Evolutionary conservation across 768 basidiomycete genomes (phyloP), one percentile per base, ranked within the genome.

Genomic region (Mycena rebaudengoi): DNA sequence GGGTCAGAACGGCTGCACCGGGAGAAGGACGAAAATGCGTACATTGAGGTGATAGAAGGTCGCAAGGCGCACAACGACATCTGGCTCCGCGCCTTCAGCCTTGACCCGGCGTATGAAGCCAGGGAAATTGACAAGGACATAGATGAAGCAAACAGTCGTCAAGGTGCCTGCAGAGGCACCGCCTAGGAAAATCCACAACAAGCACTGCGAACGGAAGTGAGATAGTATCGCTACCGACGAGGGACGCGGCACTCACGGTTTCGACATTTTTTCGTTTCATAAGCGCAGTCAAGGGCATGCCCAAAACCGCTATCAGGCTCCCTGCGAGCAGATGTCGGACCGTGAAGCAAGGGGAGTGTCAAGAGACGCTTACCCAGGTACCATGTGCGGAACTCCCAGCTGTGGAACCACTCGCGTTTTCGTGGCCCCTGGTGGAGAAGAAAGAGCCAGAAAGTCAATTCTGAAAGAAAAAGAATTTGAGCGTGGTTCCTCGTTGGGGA

Each of bases 1-100:
- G 32, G 29, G 21, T 59, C 13, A 49, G 49, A 14, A 12, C 18
- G n/a, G 13, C 20, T 20, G 46, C 26, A 51, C 14, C 25, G 16
- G 33, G 5, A 45, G 11, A 25, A 46, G 32, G 70, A 46, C 5
- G 26, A 7, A 16, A 6, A 25, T 5, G 70, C 92, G 63, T 63
- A 94, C 93, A 71, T 95, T 95, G 13, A 94, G 79, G 60, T 91
- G 84, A 72, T 89, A 91, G 71, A 93, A 95, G 4, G 87, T 91
- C 25, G 86, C 78, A 4, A 95, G 82, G 44, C 92, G 82, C 16
- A 92, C 83, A 49, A 95, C 89, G 7, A 95, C 89, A 32, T 85
- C 85, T 7, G 91, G 89, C 41, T 88, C 86, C 0, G 90, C 93
- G 14, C 93, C 90, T 64, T 90, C 92, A 5, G 80, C 79, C 72